Conservation (phyloP, 345 rosid genomes). For the Aquilaria malaccensis region DNA sequence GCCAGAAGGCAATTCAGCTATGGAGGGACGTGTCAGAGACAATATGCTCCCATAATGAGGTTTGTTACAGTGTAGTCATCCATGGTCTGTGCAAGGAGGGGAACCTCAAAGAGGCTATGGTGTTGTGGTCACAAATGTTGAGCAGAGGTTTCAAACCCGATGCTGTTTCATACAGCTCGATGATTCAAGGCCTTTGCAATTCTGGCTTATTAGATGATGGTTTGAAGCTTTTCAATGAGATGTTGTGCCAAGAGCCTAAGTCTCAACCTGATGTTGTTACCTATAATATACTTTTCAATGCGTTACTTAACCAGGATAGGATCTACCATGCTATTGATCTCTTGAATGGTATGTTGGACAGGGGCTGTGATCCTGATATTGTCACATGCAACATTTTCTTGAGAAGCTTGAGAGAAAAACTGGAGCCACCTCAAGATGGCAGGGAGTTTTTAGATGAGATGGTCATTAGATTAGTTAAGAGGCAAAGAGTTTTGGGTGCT, state of each 20-base stretch:
- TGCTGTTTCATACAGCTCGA: constrained; percentile 71
- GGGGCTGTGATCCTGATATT: constrained; percentile 74
- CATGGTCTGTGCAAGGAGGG: constrained; percentile 74
- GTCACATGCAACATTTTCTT: constrained; percentile 73
- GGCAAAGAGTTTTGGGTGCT: constrained; percentile 60
- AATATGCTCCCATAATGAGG: constrained; percentile 33
- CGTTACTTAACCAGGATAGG: constrained; percentile 54
- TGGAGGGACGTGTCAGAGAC: constrained; percentile 61
- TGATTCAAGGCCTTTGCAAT: constrained; percentile 80
- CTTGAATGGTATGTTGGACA: constrained; percentile 68
- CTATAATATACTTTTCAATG: constrained; percentile 73
- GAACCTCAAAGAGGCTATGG: constrained; percentile 54
- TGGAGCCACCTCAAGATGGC: constrained; percentile 70
- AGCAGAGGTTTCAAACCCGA: constrained; percentile 66
- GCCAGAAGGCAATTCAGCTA: constrained; percentile 59
- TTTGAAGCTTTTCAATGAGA: constrained; percentile 70
- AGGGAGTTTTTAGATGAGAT: constrained; percentile 74
- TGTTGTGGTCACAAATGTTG: constrained; percentile 72
- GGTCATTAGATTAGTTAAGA: constrained; percentile 53
- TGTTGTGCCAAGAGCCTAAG: constrained; percentile 63
- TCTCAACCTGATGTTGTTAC: constrained; percentile 86
- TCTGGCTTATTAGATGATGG: constrained; percentile 58
- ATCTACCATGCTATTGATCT: constrained; percentile 71
- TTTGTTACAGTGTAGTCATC: constrained; percentile 70
- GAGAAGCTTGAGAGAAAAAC: constrained; percentile 55